A percentile compares a stretch with the other conserved stretches of the same genome.
These are phyloP conservation scores for Sclerotinia spermophila DNA, from an alignment of 2,329 filamentous ascomycete species.

Conservation along the genomic window DNA sequence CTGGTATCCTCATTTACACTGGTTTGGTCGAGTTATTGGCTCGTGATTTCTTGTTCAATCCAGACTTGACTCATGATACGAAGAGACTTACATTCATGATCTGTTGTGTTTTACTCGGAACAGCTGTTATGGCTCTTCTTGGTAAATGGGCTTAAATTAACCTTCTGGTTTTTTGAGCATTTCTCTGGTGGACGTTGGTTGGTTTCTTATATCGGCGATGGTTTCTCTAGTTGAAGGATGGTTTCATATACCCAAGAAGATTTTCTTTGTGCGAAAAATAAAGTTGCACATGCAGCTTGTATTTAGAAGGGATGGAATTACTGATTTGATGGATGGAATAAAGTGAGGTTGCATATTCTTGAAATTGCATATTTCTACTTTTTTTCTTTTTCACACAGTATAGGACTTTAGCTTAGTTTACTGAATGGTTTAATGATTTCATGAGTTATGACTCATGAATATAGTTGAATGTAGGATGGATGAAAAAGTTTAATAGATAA, in stretches of 20 bases:
- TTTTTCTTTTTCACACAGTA: neutral
- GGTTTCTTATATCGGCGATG: neutral
- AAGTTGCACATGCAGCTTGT: neutral
- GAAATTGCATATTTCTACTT: neutral
- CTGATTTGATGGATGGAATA: neutral
- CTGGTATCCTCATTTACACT: constrained; percentile 49
- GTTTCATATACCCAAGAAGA: neutral
- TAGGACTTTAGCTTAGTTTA: neutral
- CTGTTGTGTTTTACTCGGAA: constrained; percentile 41
- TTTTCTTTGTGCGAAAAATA: neutral
- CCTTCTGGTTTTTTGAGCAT: neutral
- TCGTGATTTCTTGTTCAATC: constrained; percentile 49
- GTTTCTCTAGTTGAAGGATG: neutral
- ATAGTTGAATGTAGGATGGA: neutral
- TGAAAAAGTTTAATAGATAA: neutral
- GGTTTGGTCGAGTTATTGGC: constrained; percentile 49
- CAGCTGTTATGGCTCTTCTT: constrained; percentile 46
- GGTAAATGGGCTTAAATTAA: constrained; percentile 46
- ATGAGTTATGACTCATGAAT: constrained; percentile 6
- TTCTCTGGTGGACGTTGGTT: neutral
- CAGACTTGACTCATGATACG: constrained; percentile 40
- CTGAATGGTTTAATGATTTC: neutral
- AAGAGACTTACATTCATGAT: constrained; percentile 44
- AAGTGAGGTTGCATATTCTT: neutral
- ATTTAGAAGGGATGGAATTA: neutral